Evolutionary conservation across 352 stramenopile species (phyloP).

Genomic region (Thraustochytrium sp.): DNA sequence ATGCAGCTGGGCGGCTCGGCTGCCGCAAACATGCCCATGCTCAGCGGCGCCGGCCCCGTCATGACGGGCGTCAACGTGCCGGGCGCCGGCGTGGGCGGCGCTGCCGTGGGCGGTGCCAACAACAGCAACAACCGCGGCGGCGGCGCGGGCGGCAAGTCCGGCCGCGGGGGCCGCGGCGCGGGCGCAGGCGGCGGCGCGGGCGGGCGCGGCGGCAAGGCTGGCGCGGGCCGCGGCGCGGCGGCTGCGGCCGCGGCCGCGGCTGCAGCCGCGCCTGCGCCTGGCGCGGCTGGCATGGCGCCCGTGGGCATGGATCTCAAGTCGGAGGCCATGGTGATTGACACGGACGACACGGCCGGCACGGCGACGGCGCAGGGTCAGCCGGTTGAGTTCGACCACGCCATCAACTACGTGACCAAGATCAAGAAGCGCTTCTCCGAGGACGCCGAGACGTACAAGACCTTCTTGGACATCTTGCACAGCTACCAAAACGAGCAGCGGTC

Average conservation of each 20-base stretch:
- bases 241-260: conserved; percentile 21
- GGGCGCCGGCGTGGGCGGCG: not conserved
- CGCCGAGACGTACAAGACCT: conserved; percentile 65
- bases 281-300: not conserved
- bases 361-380: conserved; percentile 61
- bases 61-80: not conserved
- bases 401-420: conserved; percentile 89
- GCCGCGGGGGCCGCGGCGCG: not conserved
- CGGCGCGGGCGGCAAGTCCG: too few species aligned
- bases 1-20: not conserved
- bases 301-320: not conserved
- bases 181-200: not conserved
- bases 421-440: conserved; percentile 57
- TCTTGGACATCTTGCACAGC: conserved; percentile 98
- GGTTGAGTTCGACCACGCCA: conserved; percentile 98
- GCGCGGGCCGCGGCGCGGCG: not conserved
- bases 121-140: too few species aligned
- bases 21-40: not conserved
- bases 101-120: not conserved
- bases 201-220: not conserved
- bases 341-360: not conserved
- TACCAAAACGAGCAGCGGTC: conserved; percentile 98
- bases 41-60: not conserved
- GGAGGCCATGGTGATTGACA: not conserved
- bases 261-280: not conserved